phyloP scores from a whole-genome alignment of 805 yeast genomes.

The Ogataea angusta region DNA sequence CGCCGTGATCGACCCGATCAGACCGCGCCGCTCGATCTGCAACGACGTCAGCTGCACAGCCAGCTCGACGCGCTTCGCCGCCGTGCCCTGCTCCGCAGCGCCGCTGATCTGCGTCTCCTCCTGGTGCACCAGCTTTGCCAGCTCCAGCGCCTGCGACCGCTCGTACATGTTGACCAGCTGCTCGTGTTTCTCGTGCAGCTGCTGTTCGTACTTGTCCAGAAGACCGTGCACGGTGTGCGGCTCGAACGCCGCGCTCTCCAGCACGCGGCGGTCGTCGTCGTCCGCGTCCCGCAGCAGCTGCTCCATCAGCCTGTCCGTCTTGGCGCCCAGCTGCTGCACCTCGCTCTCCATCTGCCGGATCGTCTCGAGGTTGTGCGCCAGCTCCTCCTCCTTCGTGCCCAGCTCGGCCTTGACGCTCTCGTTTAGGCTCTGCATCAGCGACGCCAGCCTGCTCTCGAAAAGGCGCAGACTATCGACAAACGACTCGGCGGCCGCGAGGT shows the following conservation, averaged over 20 bases:
- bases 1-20: conserved; percentile 28
- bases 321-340: conserved; percentile 29
- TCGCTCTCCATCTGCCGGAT: conserved; percentile 40
- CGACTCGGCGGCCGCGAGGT: background rate
- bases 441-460: conserved; percentile 23
- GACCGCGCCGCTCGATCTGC: conserved; percentile 39
- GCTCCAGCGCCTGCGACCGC: conserved; percentile 58
- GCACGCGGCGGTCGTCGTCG: conserved; percentile 24
- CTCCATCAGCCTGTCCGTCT: conserved; percentile 19
- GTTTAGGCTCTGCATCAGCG: conserved; percentile 19
- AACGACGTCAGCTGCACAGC: conserved; percentile 37
- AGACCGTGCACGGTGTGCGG: conserved; percentile 13
- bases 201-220: conserved; percentile 10
- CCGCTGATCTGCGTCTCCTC: conserved; percentile 38
- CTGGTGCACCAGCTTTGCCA: conserved; percentile 55
- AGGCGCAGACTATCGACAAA: conserved; percentile 15
- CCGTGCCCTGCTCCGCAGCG: conserved; percentile 9
- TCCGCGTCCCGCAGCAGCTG: conserved; percentile 16
- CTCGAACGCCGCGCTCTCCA: conserved; percentile 24
- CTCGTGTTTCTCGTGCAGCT: conserved; percentile 28
- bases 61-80: conserved; percentile 22
- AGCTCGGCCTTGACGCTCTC: conserved; percentile 27
- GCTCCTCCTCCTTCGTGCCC: conserved; percentile 49
- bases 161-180: conserved; percentile 43
- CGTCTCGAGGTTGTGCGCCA: conserved; percentile 44